A percentile compares a stretch with the other conserved stretches of the same genome.
These are phyloP conservation scores for Solanum gandarillasii DNA, from an alignment of 257 asterid species.

Conservation along the genomic window DNA sequence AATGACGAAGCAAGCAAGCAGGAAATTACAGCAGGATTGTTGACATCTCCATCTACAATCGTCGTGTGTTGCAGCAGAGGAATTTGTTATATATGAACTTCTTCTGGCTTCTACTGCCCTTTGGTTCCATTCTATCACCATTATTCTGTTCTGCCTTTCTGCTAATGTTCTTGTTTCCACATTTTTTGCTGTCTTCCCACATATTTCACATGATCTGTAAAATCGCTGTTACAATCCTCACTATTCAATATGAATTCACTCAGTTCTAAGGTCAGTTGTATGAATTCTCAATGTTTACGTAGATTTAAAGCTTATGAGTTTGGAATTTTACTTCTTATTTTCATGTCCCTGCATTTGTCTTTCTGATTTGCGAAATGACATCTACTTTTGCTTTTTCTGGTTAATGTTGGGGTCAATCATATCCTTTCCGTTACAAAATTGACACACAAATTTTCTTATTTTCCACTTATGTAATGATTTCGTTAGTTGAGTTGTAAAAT, in stretches of 20 bases:
- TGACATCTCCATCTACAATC: constrained; percentile 16
- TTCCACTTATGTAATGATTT: too few relatives aligned
- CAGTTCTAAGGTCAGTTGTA: not conserved
- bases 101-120: not conserved
- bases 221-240: not conserved
- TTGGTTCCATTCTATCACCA: constrained; percentile 26
- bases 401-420: too few relatives aligned
- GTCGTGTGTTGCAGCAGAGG: constrained; percentile 1
- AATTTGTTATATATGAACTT: not conserved
- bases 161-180: not conserved
- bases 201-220: constrained; percentile 43
- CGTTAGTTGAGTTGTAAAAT: too few relatives aligned
- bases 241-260: not conserved
- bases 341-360: too few relatives aligned
- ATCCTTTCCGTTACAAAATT: too few relatives aligned
- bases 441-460: too few relatives aligned
- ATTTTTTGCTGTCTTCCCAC: constrained; percentile 33
- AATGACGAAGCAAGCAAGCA: constrained; percentile 25
- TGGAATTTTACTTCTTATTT: too few relatives aligned
- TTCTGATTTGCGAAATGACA: too few relatives aligned
- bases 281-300: not conserved
- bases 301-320: too few relatives aligned
- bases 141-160: constrained; percentile 3
- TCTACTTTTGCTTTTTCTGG: too few relatives aligned
- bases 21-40: constrained; percentile 22